phyloP scores from a whole-genome alignment of 2,329 filamentous ascomycete genomes.

The Sarocladium oryzae region DNA sequence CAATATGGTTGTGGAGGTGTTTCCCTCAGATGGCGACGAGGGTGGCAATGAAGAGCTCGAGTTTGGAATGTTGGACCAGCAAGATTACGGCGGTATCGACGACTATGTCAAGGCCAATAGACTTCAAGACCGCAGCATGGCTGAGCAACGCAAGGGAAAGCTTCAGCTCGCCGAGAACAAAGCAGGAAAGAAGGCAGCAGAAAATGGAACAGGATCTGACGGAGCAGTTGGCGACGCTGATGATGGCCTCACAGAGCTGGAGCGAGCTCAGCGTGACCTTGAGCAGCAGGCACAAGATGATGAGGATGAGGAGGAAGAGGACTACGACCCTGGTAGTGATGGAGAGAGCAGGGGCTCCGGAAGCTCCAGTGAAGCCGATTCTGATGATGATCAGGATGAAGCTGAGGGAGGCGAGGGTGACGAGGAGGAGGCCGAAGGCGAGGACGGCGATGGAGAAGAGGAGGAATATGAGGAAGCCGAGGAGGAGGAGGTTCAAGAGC shows the following conservation, averaged over 20 bases:
- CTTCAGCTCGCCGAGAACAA: constrained; percentile 54
- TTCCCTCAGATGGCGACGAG: constrained; percentile 31
- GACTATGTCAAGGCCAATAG: constrained; percentile 55
- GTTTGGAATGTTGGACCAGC: constrained; percentile 64
- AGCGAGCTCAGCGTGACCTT: constrained; percentile 42
- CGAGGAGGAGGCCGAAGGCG: constrained; percentile 16
- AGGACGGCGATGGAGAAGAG: constrained; percentile 18
- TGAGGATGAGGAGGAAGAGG: constrained; percentile 59
- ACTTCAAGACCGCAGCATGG: constrained; percentile 62
- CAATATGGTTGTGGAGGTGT: constrained; percentile 59
- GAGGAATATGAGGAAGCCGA: constrained; percentile 17
- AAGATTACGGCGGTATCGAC: constrained; percentile 59
- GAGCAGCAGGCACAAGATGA: constrained; percentile 52
- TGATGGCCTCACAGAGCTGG: constrained; percentile 40
- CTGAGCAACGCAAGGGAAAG: constrained; percentile 60
- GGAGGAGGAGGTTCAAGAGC: constrained; percentile 10
- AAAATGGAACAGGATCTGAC: constrained; percentile 29
- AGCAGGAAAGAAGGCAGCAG: constrained; percentile 35
- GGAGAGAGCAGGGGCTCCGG: constrained; percentile 54
- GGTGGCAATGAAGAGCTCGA: constrained; percentile 54
- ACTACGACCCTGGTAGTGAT: constrained; percentile 58
- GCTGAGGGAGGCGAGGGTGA: constrained; percentile 27
- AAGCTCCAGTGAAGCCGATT: constrained; percentile 41
- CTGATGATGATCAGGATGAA: constrained; percentile 44
- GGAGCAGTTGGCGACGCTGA: constrained; percentile 26